These are phyloP conservation scores for Amanita rimosa DNA, from an alignment of 768 basidiomycete species.

Conservation along the genomic window DNA sequence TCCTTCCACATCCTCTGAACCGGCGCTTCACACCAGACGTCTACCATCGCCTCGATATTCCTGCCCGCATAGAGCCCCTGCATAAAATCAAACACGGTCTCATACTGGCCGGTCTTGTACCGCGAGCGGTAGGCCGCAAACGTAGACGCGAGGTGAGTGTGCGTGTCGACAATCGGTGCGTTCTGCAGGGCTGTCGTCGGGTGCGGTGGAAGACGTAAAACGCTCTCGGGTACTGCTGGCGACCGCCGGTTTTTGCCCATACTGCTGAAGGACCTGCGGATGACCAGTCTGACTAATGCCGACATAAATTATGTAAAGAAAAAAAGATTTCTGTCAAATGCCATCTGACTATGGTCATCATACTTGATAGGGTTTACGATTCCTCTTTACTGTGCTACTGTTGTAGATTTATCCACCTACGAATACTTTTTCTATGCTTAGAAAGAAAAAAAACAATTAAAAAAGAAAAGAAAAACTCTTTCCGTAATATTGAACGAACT, in stretches of 20 bases:
- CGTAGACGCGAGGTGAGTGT: slow-evolving; percentile 75
- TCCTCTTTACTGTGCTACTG: no score
- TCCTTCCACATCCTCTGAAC: slow-evolving; percentile 53
- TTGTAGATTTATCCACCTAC: no score
- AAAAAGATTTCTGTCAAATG: no score
- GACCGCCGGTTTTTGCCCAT: slow-evolving; percentile 32
- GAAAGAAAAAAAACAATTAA: no score
- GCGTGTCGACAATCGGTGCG: slow-evolving; percentile 62
- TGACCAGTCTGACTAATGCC: neutral
- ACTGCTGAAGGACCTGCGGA: slow-evolving; percentile 7
- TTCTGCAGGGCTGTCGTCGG: slow-evolving; percentile 9
- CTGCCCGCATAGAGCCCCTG: slow-evolving; percentile 45
- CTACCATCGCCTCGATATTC: slow-evolving; percentile 58
- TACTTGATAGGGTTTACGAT: no score
- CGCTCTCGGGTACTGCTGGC: slow-evolving; percentile 22
- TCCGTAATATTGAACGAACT: no score
- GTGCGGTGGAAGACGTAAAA: slow-evolving; percentile 25
- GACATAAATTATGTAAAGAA: no score
- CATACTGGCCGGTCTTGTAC: slow-evolving; percentile 46
- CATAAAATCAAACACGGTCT: slow-evolving; percentile 60
- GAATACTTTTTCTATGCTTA: no score
- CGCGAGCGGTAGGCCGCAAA: slow-evolving; percentile 48
- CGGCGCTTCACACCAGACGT: slow-evolving; percentile 86
- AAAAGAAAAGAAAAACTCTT: no score
- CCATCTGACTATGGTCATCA: no score